These are phyloP conservation scores for Penicillium glabrum DNA, from an alignment of 2,329 filamentous ascomycete genomes.

Conservation along the genomic window DNA sequence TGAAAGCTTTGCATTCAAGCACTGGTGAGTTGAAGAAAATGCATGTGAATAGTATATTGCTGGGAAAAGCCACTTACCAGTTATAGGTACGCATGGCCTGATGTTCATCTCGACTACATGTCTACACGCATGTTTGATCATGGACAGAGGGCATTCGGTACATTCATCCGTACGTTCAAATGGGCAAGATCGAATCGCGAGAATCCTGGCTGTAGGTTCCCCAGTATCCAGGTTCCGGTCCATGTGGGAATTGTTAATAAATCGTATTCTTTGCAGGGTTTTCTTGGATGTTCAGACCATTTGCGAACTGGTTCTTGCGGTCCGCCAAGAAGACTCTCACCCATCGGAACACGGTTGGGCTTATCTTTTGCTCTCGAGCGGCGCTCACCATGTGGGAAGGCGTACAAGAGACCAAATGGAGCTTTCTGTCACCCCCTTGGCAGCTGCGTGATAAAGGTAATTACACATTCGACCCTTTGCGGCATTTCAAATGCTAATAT, in stretches of 20 bases:
- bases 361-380: neutral
- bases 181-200: neutral
- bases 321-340: neutral
- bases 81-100: neutral
- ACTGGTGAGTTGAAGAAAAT: neutral
- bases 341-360: neutral
- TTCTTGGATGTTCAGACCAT: neutral
- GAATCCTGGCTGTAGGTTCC: neutral
- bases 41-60: neutral
- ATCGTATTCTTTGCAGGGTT: neutral
- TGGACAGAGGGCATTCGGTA: neutral
- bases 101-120: neutral
- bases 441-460: neutral
- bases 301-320: neutral
- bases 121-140: neutral
- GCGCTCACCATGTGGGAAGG: neutral
- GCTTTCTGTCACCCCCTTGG: neutral
- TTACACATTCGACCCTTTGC: fast-evolving
- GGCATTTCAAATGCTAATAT: neutral
- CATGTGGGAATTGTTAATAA: neutral
- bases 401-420: neutral
- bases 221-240: neutral
- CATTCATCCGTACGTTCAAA: neutral
- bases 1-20: neutral
- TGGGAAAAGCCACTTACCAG: neutral